These are phyloP conservation scores for Neonectria sp. DNA, from an alignment of 2,329 filamentous ascomycete genomes.

Conservation along the genomic window DNA sequence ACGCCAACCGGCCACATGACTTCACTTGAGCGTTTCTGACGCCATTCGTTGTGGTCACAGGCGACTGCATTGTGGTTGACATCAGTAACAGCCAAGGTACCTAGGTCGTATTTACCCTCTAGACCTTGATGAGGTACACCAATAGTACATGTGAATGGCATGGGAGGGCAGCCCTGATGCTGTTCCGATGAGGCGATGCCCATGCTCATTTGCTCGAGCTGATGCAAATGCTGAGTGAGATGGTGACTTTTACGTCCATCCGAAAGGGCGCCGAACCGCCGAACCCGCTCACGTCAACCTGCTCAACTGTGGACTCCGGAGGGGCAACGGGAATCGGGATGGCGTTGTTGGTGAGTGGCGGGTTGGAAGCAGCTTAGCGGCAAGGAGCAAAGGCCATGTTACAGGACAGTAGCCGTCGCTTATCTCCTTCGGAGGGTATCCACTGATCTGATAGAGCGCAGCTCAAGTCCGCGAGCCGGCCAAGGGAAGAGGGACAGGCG, in stretches of 20 bases:
- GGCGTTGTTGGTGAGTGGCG: slow-evolving; percentile 7
- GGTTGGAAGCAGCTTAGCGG: slow-evolving; percentile 32
- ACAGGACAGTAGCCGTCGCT: slow-evolving; percentile 28
- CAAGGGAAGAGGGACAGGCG: not conserved
- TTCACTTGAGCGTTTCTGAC: slow-evolving; percentile 47
- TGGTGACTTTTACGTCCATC: slow-evolving; percentile 12
- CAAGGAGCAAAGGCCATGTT: slow-evolving; percentile 27
- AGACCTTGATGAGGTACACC: slow-evolving; percentile 28
- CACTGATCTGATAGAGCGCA: slow-evolving; percentile 36
- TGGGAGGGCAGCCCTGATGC: slow-evolving; percentile 9
- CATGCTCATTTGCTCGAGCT: slow-evolving; percentile 9
- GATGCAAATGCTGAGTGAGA: slow-evolving; percentile 36
- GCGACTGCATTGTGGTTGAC: slow-evolving; percentile 35
- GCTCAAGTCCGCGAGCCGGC: not conserved
- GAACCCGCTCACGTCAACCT: slow-evolving; percentile 28
- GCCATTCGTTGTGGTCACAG: slow-evolving; percentile 45
- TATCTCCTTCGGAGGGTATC: slow-evolving; percentile 27
- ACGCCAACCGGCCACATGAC: slow-evolving; percentile 43
- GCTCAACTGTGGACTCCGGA: not conserved
- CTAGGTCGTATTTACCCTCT: slow-evolving; percentile 5
- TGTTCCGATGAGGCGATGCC: slow-evolving; percentile 6
- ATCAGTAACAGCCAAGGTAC: slow-evolving; percentile 32
- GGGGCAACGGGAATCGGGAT: slow-evolving; percentile 6
- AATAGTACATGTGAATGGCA: slow-evolving; percentile 14
- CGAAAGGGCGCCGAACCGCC: slow-evolving; percentile 21